These are phyloP conservation scores for Aspergillus sp. DNA, from an alignment of 2,329 filamentous ascomycete species.

Conservation along the genomic window DNA sequence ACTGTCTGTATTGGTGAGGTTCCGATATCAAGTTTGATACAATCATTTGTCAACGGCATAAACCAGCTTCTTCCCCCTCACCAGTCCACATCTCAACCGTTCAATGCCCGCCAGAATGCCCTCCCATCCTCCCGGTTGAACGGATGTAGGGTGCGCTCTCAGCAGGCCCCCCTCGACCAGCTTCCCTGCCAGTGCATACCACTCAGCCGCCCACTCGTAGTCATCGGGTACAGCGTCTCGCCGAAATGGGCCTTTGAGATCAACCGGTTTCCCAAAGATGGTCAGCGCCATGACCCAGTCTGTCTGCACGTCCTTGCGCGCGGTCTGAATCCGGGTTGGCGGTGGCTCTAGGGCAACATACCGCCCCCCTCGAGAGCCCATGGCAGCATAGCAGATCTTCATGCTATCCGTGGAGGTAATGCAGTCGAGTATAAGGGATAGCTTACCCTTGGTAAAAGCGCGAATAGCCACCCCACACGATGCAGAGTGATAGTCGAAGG, in stretches of 20 bases:
- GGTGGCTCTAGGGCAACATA: background rate
- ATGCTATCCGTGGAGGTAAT: background rate
- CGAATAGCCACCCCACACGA: slow-evolving; percentile 11
- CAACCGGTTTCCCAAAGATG: background rate
- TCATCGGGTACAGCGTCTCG: background rate
- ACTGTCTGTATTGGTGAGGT: too few relatives aligned
- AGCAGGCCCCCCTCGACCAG: background rate
- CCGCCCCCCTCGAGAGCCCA: slow-evolving; percentile 9
- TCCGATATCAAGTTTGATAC: too few relatives aligned
- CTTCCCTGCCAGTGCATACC: background rate
- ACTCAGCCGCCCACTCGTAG: background rate
- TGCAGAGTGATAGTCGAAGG: slow-evolving; percentile 14
- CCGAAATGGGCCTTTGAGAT: background rate
- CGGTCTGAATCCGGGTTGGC: background rate
- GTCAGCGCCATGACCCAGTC: background rate
- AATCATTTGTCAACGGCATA: background rate
- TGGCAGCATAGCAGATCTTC: slow-evolving; percentile 9
- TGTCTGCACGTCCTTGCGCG: background rate
- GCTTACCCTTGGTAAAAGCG: background rate
- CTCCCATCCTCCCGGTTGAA: background rate
- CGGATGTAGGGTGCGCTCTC: background rate
- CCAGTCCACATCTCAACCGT: background rate
- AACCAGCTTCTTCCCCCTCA: background rate
- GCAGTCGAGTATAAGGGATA: slow-evolving; percentile 9
- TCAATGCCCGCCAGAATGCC: background rate